phyloP scores from a whole-genome alignment of 2,329 filamentous ascomycete species.

The Colletotrichum ledebouriae region DNA sequence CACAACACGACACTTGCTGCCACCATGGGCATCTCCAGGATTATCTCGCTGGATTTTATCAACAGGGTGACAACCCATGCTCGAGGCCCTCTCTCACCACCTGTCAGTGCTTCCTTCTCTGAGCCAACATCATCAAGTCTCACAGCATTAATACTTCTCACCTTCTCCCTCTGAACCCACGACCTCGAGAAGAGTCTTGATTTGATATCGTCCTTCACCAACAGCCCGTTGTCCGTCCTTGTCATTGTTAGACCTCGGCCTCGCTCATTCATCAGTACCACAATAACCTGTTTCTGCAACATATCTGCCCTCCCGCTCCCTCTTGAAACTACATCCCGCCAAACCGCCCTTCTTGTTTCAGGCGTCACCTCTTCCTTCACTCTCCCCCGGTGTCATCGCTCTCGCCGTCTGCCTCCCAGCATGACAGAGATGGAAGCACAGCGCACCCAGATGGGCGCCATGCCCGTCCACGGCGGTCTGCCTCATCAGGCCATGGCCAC shows the following conservation, averaged over 20 bases:
- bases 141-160: slow-evolving; percentile 30
- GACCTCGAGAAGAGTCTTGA: slow-evolving; percentile 18
- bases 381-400: not conserved
- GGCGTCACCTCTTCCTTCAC: not conserved
- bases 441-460: slow-evolving; percentile 22
- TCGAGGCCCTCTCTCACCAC: slow-evolving; percentile 19
- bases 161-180: slow-evolving; percentile 10
- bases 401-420: slow-evolving; percentile 1
- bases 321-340: slow-evolving; percentile 30
- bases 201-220: slow-evolving; percentile 13
- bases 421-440: slow-evolving; percentile 30
- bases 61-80: slow-evolving; percentile 34
- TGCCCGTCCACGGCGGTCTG: slow-evolving; percentile 7
- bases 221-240: slow-evolving; percentile 1
- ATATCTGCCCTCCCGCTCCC: not conserved
- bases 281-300: slow-evolving; percentile 14
- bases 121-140: slow-evolving; percentile 23
- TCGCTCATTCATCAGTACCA: slow-evolving; percentile 17
- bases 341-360: slow-evolving; percentile 34
- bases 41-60: slow-evolving; percentile 31
- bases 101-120: slow-evolving; percentile 9
- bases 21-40: slow-evolving; percentile 23
- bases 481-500: slow-evolving; percentile 8
- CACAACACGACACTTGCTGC: slow-evolving; percentile 12
- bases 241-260: slow-evolving; percentile 22